Percentiles rank a stretch among this genome's conserved stretches.
Conservation (phyloP, 73 alveolate species). For the Tetrahymena malaccensis region DNA sequence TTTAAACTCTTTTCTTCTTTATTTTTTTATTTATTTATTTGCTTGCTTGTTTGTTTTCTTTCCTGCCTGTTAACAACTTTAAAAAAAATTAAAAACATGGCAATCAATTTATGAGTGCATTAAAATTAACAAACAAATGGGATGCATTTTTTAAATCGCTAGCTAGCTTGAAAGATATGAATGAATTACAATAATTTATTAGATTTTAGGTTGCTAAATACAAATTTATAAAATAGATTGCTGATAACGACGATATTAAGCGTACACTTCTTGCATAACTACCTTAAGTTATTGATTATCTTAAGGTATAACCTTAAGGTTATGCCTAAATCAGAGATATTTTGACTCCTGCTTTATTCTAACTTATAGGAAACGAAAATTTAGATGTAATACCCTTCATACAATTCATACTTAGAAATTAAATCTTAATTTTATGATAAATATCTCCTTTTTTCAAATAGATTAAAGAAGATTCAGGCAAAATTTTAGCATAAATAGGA, state of each 20-base stretch:
- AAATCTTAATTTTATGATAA: not conserved
- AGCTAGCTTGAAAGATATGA: no score
- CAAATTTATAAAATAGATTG: not conserved
- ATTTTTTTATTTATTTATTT: not conserved
- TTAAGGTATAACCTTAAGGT: not conserved
- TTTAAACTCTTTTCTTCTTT: not conserved
- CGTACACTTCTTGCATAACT: not conserved
- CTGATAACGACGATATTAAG: not conserved
- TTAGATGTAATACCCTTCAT: not conserved
- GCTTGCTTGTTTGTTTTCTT: not conserved
- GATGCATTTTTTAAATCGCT: not conserved
- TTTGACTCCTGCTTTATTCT: not conserved
- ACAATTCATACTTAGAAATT: not conserved
- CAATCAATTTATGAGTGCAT: not conserved
- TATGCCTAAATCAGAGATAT: not conserved
- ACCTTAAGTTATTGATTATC: not conserved
- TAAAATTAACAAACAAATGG: no score
- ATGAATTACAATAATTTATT: not conserved
- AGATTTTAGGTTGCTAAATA: not conserved
- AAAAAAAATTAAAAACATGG: not conserved
- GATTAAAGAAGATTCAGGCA: not conserved
- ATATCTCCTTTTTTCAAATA: not conserved
- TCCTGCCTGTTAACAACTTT: not conserved
- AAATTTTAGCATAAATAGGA: not conserved
- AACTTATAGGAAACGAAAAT: not conserved